Conservation (phyloP, 768 basidiomycete species). For the Boletus tomentosulus region DNA sequence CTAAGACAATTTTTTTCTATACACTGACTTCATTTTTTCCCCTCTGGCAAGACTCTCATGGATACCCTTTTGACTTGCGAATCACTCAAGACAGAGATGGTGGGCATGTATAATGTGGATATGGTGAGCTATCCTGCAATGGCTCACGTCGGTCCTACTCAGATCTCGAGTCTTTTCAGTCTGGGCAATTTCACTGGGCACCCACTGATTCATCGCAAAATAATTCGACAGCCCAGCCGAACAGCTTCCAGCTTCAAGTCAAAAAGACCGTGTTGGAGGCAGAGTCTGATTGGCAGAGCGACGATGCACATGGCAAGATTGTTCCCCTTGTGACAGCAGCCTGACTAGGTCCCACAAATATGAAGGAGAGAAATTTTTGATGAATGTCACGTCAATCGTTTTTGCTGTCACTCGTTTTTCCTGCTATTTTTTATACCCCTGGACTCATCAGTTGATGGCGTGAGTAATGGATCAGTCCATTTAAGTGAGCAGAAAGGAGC, state of each 20-base stretch:
- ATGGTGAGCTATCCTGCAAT: background rate
- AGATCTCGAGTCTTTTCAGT: background rate
- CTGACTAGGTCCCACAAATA: background rate
- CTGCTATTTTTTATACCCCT: background rate
- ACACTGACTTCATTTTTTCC: background rate
- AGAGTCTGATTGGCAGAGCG: background rate
- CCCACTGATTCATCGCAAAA: background rate
- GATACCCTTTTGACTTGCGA: slow-evolving; percentile 11
- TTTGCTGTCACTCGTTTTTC: background rate
- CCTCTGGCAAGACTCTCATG: background rate
- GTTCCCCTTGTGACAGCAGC: background rate
- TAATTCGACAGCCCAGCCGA: background rate
- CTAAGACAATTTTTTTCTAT: background rate
- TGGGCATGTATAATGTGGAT: slow-evolving; percentile 27
- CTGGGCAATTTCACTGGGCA: background rate
- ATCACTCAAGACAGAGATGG: background rate
- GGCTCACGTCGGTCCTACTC: background rate
- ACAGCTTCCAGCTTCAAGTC: background rate
- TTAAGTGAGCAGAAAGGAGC: too few species aligned
- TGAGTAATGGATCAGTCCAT: background rate
- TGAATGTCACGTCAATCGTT: background rate
- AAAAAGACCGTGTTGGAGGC: background rate
- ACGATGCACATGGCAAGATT: background rate
- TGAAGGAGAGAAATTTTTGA: background rate
- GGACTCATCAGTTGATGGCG: background rate